These are phyloP conservation scores for Tetrahymena thermophila DNA, from an alignment of 73 alveolate genomes.

Conservation along the genomic window DNA sequence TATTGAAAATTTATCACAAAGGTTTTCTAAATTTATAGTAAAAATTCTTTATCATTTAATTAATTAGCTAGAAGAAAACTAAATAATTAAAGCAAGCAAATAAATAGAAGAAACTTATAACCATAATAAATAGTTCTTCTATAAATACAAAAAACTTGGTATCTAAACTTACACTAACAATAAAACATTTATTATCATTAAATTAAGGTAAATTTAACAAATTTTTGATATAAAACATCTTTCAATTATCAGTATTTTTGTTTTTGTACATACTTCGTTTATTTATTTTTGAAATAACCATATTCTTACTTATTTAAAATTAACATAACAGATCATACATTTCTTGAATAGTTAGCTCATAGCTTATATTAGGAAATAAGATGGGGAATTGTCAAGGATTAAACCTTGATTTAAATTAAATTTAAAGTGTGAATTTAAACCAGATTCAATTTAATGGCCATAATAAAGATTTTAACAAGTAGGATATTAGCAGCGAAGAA, in stretches of 20 bases:
- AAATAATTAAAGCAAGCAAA: not conserved
- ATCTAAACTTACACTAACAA: not conserved
- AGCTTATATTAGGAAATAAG: not conserved
- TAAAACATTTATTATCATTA: not conserved
- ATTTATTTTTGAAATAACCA: not conserved
- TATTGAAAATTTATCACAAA: not conserved
- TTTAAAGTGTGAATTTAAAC: not conserved
- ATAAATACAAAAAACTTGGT: not conserved
- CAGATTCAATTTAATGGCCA: not conserved
- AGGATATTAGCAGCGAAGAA: not conserved
- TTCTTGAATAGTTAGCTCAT: not conserved
- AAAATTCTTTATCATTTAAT: no score
- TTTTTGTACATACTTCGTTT: not conserved
- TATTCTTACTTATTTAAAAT: no score
- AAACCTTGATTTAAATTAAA: not conserved
- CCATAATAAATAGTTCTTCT: not conserved
- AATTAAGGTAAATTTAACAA: not conserved
- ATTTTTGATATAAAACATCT: not conserved
- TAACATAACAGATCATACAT: not conserved
- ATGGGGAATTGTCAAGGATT: not conserved
- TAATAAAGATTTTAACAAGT: not conserved
- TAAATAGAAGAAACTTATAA: not conserved
- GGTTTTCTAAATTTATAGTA: not conserved
- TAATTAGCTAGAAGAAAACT: not conserved
- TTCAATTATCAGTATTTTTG: no score